Conservation (phyloP, 345 rosid species). For the Eucalyptus leucophloia region DNA sequence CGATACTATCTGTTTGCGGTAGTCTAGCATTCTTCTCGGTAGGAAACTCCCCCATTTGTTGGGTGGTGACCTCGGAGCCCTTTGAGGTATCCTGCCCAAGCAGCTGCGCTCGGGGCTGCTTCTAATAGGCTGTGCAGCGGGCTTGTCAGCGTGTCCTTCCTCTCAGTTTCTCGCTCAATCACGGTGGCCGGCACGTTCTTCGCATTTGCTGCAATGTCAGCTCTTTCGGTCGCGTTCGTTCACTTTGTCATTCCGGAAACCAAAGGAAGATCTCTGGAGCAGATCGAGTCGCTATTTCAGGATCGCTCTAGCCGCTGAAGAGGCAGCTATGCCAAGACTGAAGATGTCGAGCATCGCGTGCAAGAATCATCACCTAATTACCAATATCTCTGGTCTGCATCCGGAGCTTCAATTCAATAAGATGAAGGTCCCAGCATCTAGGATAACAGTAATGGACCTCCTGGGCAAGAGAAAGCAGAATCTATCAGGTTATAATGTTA, state of each 20-base stretch:
- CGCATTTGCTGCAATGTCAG: slow-evolving; percentile 19
- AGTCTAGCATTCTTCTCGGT: slow-evolving; percentile 50
- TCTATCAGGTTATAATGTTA: too few species aligned
- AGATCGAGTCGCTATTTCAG: slow-evolving; percentile 39
- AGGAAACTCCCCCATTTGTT: slow-evolving; percentile 51
- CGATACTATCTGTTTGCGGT: slow-evolving; percentile 30
- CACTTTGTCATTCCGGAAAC: slow-evolving; percentile 44
- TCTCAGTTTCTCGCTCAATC: slow-evolving; percentile 33
- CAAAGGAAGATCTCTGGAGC: slow-evolving; percentile 53
- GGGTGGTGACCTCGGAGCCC: slow-evolving; percentile 59
- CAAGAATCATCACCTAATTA: background rate
- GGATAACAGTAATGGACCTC: background rate
- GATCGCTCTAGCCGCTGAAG: background rate
- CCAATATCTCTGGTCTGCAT: background rate
- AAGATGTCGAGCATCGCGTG: background rate
- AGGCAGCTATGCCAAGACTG: background rate
- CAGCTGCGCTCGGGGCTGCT: slow-evolving; percentile 44
- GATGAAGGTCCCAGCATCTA: background rate
- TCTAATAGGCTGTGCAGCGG: slow-evolving; percentile 50
- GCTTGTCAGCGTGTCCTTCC: slow-evolving; percentile 52
- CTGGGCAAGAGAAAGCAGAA: background rate
- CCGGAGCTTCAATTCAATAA: background rate
- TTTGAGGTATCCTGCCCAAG: slow-evolving; percentile 51
- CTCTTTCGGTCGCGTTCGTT: slow-evolving; percentile 30
- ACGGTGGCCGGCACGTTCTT: slow-evolving; percentile 54